These are phyloP conservation scores for Apiospora rasikravindrae DNA, from an alignment of 2,329 filamentous ascomycete species.

Conservation along the genomic window DNA sequence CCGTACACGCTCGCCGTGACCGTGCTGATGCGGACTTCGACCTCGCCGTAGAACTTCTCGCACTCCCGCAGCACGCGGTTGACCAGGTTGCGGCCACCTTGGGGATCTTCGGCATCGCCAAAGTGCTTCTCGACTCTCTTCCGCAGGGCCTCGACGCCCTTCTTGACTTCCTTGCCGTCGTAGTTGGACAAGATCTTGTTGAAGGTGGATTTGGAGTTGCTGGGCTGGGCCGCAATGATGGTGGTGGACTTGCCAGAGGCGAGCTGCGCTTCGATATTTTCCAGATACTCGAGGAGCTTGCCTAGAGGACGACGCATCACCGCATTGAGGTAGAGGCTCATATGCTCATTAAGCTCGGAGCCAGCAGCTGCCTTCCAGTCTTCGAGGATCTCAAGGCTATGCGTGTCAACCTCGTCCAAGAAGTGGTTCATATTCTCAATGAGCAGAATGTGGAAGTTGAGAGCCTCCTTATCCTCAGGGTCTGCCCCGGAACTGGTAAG, in stretches of 20 bases:
- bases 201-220: constrained; percentile 80
- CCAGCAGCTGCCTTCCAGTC: constrained; percentile 82
- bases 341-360: constrained; percentile 82
- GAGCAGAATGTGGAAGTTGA: constrained; percentile 95
- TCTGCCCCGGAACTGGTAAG: constrained; percentile 53
- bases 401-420: constrained; percentile 84
- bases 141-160: constrained; percentile 86
- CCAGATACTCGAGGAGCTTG: constrained; percentile 88
- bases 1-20: constrained; percentile 68
- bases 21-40: constrained; percentile 64
- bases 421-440: constrained; percentile 99
- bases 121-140: constrained; percentile 98
- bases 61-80: constrained; percentile 64
- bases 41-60: constrained; percentile 65
- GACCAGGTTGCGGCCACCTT: constrained; percentile 56
- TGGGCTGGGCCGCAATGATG: constrained; percentile 77
- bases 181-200: constrained; percentile 84
- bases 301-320: constrained; percentile 89
- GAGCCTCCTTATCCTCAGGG: constrained; percentile 89
- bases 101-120: constrained; percentile 76
- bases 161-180: constrained; percentile 83
- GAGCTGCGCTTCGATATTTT: constrained; percentile 80
- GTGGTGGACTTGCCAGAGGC: constrained; percentile 63
- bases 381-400: constrained; percentile 75
- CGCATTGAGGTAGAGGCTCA: constrained; percentile 83